These are phyloP conservation scores for Dipodascus albidus DNA, from an alignment of 805 yeast species.

Conservation along the genomic window DNA sequence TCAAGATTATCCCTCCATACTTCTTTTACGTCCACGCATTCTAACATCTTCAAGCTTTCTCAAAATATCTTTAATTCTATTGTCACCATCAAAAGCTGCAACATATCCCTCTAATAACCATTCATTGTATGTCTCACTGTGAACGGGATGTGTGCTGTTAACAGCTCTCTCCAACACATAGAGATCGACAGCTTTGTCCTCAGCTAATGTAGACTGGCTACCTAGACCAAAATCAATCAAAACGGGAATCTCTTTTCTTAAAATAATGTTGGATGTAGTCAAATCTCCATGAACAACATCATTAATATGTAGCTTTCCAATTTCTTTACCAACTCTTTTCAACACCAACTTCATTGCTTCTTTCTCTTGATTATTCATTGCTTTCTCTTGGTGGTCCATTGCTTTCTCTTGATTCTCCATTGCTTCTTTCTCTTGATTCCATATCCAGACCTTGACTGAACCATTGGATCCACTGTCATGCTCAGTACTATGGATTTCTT, in stretches of 20 bases:
- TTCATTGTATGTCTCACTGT: slow-evolving; percentile 47
- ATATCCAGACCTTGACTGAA: slow-evolving; percentile 26
- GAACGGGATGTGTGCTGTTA: slow-evolving; percentile 76
- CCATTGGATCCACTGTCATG: slow-evolving; percentile 6
- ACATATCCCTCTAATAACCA: slow-evolving; percentile 68
- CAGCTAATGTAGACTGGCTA: slow-evolving; percentile 60
- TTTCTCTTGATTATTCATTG: not conserved
- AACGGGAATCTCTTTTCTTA: slow-evolving; percentile 37
- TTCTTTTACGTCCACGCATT: slow-evolving; percentile 86
- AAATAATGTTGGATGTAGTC: slow-evolving; percentile 77
- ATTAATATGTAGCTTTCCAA: slow-evolving; percentile 60
- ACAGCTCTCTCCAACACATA: slow-evolving; percentile 91
- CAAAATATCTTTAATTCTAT: slow-evolving; percentile 37
- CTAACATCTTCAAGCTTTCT: slow-evolving; percentile 73
- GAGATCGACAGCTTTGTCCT: slow-evolving; percentile 94
- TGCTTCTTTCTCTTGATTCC: slow-evolving; percentile 22
- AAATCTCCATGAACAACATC: slow-evolving; percentile 90
- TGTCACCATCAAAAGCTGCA: slow-evolving; percentile 16
- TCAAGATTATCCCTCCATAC: slow-evolving; percentile 84
- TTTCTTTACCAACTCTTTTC: slow-evolving; percentile 46
- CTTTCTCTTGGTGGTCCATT: not conserved
- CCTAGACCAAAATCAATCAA: slow-evolving; percentile 90
- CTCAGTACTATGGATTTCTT: not conserved
- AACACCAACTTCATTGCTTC: slow-evolving; percentile 14
- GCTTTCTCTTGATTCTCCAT: slow-evolving; percentile 3